Conservation (phyloP, 208 protist species). For the Acanthamoeba sp. region DNA sequence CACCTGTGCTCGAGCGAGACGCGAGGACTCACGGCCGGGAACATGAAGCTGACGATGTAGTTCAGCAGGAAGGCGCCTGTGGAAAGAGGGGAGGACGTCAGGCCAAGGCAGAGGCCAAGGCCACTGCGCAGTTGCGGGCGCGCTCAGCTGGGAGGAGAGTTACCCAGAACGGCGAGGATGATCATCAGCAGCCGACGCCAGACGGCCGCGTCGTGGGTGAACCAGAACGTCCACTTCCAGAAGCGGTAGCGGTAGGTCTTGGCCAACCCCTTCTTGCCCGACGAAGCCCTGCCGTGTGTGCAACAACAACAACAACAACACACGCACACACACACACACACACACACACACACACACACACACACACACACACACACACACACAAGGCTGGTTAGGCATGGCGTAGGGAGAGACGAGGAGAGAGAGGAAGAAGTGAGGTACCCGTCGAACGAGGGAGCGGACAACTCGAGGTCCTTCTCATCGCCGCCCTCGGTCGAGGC, state of each 20-base stretch:
- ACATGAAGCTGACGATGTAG: conserved; percentile 57
- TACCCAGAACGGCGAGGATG: conserved; percentile 44
- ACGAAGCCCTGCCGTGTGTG: not conserved
- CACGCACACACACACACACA: not conserved
- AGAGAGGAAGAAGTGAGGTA: not conserved
- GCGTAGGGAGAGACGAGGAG: not conserved
- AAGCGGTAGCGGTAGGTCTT: conserved; percentile 64
- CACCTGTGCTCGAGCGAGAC: not conserved
- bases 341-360: not conserved
- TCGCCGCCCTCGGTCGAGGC: not conserved
- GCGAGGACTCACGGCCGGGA: conserved; percentile 27
- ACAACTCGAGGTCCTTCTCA: not conserved
- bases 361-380: not conserved
- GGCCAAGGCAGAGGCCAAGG: not conserved
- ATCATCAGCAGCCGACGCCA: conserved; percentile 42
- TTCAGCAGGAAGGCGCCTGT: conserved; percentile 53
- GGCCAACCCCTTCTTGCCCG: not conserved
- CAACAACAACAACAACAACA: too few species aligned
- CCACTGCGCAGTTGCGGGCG: too few species aligned
- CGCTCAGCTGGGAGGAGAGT: not conserved
- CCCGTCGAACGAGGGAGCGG: not conserved
- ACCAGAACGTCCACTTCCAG: conserved; percentile 62
- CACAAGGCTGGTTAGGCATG: not conserved
- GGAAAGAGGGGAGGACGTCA: not conserved
- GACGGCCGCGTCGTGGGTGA: conserved; percentile 35